Evolutionary conservation across 1,284 basidiomycete genomes (phyloP).

Genomic region (Sporisorium reilianum): DNA sequence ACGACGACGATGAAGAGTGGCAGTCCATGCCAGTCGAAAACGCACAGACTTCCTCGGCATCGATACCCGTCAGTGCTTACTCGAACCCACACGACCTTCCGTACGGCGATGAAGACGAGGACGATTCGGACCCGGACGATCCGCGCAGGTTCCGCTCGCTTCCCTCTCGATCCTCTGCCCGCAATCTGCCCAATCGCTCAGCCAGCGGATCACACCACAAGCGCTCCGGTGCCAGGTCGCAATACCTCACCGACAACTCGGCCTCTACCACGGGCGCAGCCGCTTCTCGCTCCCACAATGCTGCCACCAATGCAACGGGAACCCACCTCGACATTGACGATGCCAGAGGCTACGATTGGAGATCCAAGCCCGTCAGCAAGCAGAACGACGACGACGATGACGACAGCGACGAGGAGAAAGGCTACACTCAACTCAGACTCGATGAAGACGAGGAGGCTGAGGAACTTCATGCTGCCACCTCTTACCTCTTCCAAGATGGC

Average conservation of each 20-base stretch:
- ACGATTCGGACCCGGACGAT: conserved; percentile 49
- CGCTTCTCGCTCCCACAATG: conserved; percentile 16
- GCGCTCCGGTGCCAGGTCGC: conserved; percentile 14
- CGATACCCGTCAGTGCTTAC: conserved; percentile 26
- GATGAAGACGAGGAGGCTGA: conserved; percentile 68
- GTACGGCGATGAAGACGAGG: conserved; percentile 46
- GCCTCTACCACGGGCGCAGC: conserved; percentile 10
- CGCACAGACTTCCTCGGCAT: not conserved
- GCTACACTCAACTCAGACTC: conserved; percentile 67
- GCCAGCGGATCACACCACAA: conserved; percentile 29
- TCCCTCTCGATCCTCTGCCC: conserved; percentile 28
- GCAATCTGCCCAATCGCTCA: conserved; percentile 17
- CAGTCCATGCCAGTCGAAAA: conserved; percentile 56
- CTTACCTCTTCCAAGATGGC: conserved; percentile 66
- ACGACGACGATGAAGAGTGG: conserved; percentile 62
- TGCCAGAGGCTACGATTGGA: conserved; percentile 67
- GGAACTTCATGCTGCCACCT: conserved; percentile 64
- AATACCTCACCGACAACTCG: conserved; percentile 23
- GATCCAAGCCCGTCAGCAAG: conserved; percentile 53
- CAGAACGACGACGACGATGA: conserved; percentile 34
- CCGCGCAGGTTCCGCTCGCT: conserved; percentile 40
- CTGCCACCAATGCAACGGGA: conserved; percentile 60
- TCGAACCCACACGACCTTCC: conserved; percentile 40
- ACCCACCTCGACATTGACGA: conserved; percentile 65
- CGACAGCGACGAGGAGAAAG: conserved; percentile 52